A percentile compares a stretch with the other conserved stretches of the same genome.
Conservation (phyloP, 108 stramenopile genomes). For the Nitzschia palea region DNA sequence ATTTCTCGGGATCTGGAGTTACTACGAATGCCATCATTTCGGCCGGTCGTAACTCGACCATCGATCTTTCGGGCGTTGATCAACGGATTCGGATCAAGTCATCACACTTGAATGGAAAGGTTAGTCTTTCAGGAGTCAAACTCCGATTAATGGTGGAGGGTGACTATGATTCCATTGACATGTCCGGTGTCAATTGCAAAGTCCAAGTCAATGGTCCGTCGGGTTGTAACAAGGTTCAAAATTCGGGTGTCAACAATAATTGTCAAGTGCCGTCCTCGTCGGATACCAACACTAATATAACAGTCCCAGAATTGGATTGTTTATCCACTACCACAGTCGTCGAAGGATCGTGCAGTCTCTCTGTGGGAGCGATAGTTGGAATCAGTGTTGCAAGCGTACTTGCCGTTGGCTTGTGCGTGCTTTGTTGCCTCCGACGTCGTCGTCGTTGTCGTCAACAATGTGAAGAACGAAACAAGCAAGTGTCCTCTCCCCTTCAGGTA, state of each 20-base stretch:
- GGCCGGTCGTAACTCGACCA: not conserved
- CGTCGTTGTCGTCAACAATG: not conserved
- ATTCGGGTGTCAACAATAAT: slow-evolving; percentile 1
- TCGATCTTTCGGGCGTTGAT: slow-evolving; percentile 1
- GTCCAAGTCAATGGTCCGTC: not conserved
- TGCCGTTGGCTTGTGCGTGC: not conserved
- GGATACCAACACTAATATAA: not conserved
- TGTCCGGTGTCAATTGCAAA: not conserved
- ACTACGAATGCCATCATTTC: not conserved
- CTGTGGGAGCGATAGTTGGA: not conserved
- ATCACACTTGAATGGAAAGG: not conserved
- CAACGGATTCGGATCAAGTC: not conserved
- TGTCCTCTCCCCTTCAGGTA: not conserved
- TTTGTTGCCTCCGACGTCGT: not conserved
- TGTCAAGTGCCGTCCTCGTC: not conserved
- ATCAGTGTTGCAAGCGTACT: not conserved
- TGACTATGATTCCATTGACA: not conserved
- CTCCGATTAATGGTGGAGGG: not conserved
- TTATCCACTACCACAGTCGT: not conserved
- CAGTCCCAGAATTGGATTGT: not conserved
- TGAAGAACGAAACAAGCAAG: not conserved
- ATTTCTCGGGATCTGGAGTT: not conserved
- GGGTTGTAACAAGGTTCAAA: not conserved
- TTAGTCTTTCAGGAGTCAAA: not conserved
- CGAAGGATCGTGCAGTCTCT: not conserved